Conservation (phyloP, 1,284 basidiomycete species). For the Athelia sp. region DNA sequence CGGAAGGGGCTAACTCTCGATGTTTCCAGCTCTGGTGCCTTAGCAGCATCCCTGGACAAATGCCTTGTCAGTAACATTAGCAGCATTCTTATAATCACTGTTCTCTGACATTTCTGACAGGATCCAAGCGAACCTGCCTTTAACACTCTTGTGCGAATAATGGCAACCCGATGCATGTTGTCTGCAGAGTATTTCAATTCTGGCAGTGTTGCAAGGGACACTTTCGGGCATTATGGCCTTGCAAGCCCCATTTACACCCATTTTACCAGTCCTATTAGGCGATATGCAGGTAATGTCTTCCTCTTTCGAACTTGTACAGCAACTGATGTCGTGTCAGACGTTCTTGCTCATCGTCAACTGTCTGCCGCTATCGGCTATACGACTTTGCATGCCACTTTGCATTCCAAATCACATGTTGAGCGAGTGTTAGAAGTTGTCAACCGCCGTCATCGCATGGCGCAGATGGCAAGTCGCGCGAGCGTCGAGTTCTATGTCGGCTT, state of each 20-base stretch:
- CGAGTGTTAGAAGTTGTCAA: conserved; percentile 86
- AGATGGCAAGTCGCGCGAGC: conserved; percentile 94
- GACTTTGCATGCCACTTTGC: conserved; percentile 81
- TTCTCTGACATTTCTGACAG: conserved; percentile 29
- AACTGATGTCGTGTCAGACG: conserved; percentile 51
- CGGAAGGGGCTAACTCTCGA: conserved; percentile 84
- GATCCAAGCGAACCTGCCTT: conserved; percentile 83
- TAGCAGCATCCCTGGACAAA: conserved; percentile 87
- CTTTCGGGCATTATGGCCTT: conserved; percentile 96
- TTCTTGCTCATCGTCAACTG: conserved; percentile 93
- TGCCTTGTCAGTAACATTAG: conserved; percentile 64
- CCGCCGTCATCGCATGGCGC: conserved; percentile 90
- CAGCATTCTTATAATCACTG: not conserved
- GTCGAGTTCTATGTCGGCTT: conserved; percentile 98
- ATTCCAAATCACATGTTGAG: conserved; percentile 89
- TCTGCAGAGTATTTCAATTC: conserved; percentile 98
- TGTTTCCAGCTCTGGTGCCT: conserved; percentile 85
- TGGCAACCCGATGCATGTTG: conserved; percentile 99
- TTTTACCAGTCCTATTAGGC: conserved; percentile 92
- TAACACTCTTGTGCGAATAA: conserved; percentile 97
- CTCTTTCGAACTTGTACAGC: conserved; percentile 24
- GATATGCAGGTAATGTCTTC: conserved; percentile 76
- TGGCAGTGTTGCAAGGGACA: conserved; percentile 87
- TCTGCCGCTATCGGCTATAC: conserved; percentile 85
- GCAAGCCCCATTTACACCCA: conserved; percentile 98